Evolutionary conservation across 176 grass and related monocot species (phyloP), one percentile per base, ranked within the genome.

Genomic region (Avena sativa): DNA sequence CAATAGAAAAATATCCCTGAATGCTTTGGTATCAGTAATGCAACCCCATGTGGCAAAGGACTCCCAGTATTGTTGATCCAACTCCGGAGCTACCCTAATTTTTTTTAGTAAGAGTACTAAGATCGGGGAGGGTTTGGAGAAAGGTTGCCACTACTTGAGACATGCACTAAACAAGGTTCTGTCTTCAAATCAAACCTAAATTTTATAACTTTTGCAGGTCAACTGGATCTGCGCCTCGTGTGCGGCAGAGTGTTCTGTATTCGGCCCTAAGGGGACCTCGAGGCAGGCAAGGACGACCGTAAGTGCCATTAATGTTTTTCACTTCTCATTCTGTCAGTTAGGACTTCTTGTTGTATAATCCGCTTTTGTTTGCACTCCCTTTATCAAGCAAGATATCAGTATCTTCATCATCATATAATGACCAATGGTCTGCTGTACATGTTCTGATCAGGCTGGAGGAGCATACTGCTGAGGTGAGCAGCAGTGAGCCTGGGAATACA

Each of bases 221-320:
- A 69, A 69, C 30, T 19, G 32, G 66, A 40, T 20, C 32, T 70
- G 3, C 16, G 7, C 36, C 66, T 43, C 66, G 36, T 70, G 16
- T 70, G 66, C 66, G 66, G 66, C 66, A 10, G 15, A 69, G 66
- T 40, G 66, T 69, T 69, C 66, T 69, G 15, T 69, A 69, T 69
- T 69, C 66, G 15, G 66, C 32, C 13, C 32, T 15, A 69, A 69
- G 66, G 66, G 8, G 34, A 70, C 66, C 66, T 20, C 66, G 34
- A 70, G 1, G 66, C 66, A 70, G 16, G 8, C 32, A 70, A 70
- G 66, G 66, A 70, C 34, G 34, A 70, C 34, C 16, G 66, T 70
- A 38, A 70, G 66, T 70, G 66, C 20, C 16, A 17, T 68, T 68
- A 28, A 28, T 36, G 28, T 17, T 68, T 26, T 30, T 16, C 5